Percentiles rank a stretch among this genome's conserved stretches.
These are phyloP conservation scores for Chamaecyparis obtusa DNA, from an alignment of 75 land plant species.

Conservation along the genomic window DNA sequence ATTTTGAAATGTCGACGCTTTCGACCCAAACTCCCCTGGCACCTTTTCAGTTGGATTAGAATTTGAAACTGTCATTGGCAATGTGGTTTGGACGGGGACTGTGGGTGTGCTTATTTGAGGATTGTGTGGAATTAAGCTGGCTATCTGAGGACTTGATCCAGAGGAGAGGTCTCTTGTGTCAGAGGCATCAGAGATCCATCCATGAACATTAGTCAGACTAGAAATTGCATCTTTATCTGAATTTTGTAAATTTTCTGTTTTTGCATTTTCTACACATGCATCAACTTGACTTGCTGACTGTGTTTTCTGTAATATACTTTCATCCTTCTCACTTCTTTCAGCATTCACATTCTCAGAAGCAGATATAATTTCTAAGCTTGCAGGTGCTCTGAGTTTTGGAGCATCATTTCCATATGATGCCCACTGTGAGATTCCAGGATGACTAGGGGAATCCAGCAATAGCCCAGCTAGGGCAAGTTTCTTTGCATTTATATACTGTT, in stretches of 20 bases:
- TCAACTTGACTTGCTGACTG: neutral
- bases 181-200: neutral
- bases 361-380: slow-evolving; percentile 3
- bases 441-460: slow-evolving; percentile 30
- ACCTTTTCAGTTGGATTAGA: neutral
- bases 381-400: neutral
- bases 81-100: neutral
- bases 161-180: neutral
- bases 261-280: neutral
- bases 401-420: slow-evolving; percentile 15
- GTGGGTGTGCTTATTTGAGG: neutral
- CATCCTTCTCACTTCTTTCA: neutral
- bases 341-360: neutral
- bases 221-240: neutral
- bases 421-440: slow-evolving; percentile 22
- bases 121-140: slow-evolving; percentile 1
- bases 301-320: slow-evolving; percentile 6
- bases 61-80: neutral
- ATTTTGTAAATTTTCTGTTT: slow-evolving; percentile 1
- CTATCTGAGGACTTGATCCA: neutral
- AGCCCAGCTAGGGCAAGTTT: slow-evolving; percentile 23
- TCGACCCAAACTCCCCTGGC: neutral
- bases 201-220: neutral
- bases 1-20: neutral
- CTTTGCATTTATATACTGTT: slow-evolving; percentile 26